Base-by-base conservation (phyloP, 2,329 filamentous ascomycete species). In the Clonostachys byssicola region DNA sequence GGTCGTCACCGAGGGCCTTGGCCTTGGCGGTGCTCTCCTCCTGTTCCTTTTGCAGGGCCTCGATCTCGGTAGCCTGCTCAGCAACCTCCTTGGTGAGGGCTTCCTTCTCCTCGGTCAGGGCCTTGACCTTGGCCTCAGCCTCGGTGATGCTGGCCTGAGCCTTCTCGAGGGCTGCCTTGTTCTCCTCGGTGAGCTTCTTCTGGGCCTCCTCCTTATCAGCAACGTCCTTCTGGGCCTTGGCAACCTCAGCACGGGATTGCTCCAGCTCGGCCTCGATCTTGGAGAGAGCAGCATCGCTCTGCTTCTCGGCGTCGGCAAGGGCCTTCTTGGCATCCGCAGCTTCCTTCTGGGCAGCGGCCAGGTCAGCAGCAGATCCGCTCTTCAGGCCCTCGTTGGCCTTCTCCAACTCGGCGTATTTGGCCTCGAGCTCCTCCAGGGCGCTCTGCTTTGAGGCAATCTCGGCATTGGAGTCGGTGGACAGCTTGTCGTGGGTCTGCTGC, bases 371-470 rank as follows among this genome's bases (percentile, higher is more conserved):
- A 23, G 53, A 51, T 47, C 67, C 61, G 40, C 57, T 52, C 54
- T 65, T 61, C 39, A 67, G 57, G 17, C 57, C 54, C 18, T 52
- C 50, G 33, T 49, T 46, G 35, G 49, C 34, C n/a, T 46, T 12
- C 46, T 61, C 51, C 7, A 61, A 49, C 5, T 60, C 58, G 35
- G 56, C 49, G 35, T 60, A 57, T 52, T 65, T 67, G 47, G 62
- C 60, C 47, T 62, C 48, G 6, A 58, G 56, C 12, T 62, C 62
- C 34, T 59, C 58, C 34, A 65, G 49, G 34, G 65, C 56, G 51
- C 60, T 58, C 53, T 63, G 63, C 47, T 58, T 58, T 23, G 58
- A 52, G 13, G 60, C 56, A 14, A 68, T 57, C 51, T 65, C 58
- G 5, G 48, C 54, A 2, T 57, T 51, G n/a, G 53, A 54, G 36